Conservation (phyloP, 495 filamentous ascomycete genomes). For the Neurospora sp. region DNA sequence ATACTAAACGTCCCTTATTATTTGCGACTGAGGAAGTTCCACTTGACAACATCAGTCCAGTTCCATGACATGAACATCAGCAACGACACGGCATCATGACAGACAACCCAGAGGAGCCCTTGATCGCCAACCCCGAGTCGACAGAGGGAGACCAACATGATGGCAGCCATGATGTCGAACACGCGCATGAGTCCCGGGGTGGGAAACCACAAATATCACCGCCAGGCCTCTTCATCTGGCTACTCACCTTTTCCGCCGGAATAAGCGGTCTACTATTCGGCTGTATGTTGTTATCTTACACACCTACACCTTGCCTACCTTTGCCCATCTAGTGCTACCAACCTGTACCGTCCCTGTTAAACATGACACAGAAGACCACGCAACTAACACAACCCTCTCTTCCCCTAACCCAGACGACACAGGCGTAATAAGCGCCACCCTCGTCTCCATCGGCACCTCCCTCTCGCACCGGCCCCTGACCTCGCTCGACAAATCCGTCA, state of each 20-base stretch:
- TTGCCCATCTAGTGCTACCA: neutral
- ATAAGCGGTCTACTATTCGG: constrained; percentile 84
- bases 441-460: constrained; percentile 67
- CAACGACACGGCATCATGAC: constrained; percentile 3
- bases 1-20: neutral
- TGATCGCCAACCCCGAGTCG: constrained; percentile 10
- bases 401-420: constrained; percentile 52
- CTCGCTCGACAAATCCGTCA: constrained; percentile 71
- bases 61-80: neutral
- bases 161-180: neutral
- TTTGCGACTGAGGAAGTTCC: neutral
- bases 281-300: constrained; percentile 47
- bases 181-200: neutral
- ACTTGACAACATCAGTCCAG: neutral
- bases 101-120: constrained; percentile 17
- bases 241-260: constrained; percentile 68
- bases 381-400: constrained; percentile 12
- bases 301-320: neutral
- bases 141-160: neutral
- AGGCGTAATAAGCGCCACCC: constrained; percentile 80
- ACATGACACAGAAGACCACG: neutral
- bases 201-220: constrained; percentile 6
- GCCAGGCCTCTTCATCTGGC: constrained; percentile 51
- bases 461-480: constrained; percentile 58
- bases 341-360: neutral